phyloP scores from a whole-genome alignment of 2,329 filamentous ascomycete species.

The Bisporella sp. region DNA sequence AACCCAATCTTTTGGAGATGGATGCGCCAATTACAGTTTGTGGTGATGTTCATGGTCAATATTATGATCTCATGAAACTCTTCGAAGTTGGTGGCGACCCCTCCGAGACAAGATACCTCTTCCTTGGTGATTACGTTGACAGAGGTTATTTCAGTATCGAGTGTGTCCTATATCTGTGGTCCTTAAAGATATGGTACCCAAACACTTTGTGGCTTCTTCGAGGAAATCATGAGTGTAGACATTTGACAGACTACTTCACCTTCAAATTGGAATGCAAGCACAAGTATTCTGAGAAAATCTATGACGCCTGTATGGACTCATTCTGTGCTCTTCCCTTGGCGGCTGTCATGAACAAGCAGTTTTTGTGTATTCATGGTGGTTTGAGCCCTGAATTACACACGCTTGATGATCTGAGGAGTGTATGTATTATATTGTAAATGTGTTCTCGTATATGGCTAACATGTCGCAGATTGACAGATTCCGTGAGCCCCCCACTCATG shows the following conservation, averaged over 20 bases:
- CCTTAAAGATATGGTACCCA: slow-evolving; percentile 97
- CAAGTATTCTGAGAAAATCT: slow-evolving; percentile 95
- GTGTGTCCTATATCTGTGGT: slow-evolving; percentile 97
- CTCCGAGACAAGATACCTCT: slow-evolving; percentile 91
- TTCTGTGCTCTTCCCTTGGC: slow-evolving; percentile 92
- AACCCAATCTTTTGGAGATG: slow-evolving; percentile 98
- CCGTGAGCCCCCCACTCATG: slow-evolving; percentile 93
- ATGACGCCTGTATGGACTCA: slow-evolving; percentile 97
- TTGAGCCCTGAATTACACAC: slow-evolving; percentile 94
- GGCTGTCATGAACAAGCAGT: slow-evolving; percentile 99
- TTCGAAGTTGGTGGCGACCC: slow-evolving; percentile 98
- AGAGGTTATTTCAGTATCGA: slow-evolving; percentile 99
- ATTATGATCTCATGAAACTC: slow-evolving; percentile 99
- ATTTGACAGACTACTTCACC: slow-evolving; percentile 99
- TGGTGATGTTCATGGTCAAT: slow-evolving; percentile 96
- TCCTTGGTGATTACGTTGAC: slow-evolving; percentile 96
- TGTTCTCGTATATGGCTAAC: slow-evolving; percentile 4
- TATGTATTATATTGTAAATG: slow-evolving; percentile 35
- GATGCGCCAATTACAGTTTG: slow-evolving; percentile 98
- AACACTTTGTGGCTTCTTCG: slow-evolving; percentile 95
- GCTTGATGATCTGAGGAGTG: slow-evolving; percentile 84
- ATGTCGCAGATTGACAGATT: slow-evolving; percentile 80
- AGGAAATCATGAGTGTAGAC: slow-evolving; percentile 97
- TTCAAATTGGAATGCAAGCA: slow-evolving; percentile 99
- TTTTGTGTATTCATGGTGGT: slow-evolving; percentile 95